Conservation (phyloP, 1,139 yeast genomes). For the Kodamaea fungicola region DNA sequence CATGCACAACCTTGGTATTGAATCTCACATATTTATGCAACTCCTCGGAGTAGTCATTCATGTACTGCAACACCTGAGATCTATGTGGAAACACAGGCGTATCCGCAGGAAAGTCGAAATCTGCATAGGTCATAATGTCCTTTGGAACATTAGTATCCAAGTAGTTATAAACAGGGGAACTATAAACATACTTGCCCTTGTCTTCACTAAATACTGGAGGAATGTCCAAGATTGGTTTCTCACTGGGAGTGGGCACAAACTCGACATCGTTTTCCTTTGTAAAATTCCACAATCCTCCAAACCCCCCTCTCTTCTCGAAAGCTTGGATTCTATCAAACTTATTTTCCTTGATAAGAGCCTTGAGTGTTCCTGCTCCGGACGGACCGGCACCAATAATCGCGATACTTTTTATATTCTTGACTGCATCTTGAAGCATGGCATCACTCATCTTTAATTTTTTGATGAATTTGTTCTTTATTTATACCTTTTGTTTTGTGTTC, state of each 20-base stretch:
- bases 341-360: constrained; percentile 38
- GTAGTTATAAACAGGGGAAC: constrained; percentile 45
- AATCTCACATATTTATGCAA: constrained; percentile 27
- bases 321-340: constrained; percentile 40
- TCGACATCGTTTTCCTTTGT: constrained; percentile 17
- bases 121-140: constrained; percentile 54
- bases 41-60: constrained; percentile 34
- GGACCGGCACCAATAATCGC: constrained; percentile 71
- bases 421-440: constrained; percentile 5
- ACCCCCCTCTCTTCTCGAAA: constrained; percentile 45
- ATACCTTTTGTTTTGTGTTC: neutral
- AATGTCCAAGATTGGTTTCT: constrained; percentile 13
- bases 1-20: constrained; percentile 33
- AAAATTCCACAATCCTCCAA: constrained; percentile 58
- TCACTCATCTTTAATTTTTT: neutral
- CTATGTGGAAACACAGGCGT: constrained; percentile 50
- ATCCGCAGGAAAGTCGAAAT: constrained; percentile 37
- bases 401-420: constrained; percentile 22
- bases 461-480: neutral
- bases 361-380: constrained; percentile 56
- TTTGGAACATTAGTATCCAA: constrained; percentile 64
- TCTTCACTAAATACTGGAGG: constrained; percentile 15
- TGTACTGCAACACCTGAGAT: constrained; percentile 44
- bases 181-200: constrained; percentile 27
- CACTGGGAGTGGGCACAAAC: constrained; percentile 19